These are phyloP conservation scores for Abrus precatorius DNA, from an alignment of 306 rosid genomes.

Conservation along the genomic window DNA sequence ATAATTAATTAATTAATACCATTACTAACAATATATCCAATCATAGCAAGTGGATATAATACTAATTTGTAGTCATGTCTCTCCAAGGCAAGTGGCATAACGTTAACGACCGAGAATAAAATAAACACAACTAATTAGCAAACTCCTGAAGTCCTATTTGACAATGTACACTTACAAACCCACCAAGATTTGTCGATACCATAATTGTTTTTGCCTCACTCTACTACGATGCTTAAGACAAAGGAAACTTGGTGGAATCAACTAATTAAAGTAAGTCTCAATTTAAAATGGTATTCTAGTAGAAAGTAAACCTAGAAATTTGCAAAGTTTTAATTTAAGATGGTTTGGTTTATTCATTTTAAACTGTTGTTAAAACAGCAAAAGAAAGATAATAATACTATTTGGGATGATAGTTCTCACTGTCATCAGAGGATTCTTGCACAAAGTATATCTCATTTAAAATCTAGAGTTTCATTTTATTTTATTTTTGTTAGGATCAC, in stretches of 20 bases:
- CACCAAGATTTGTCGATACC: background rate
- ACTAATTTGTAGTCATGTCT: background rate
- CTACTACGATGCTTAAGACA: slow-evolving; percentile 35
- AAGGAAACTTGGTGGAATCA: slow-evolving; percentile 45
- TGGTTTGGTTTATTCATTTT: slow-evolving; percentile 15
- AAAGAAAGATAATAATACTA: background rate
- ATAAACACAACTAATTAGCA: slow-evolving; percentile 6
- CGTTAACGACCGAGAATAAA: background rate
- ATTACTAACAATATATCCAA: background rate
- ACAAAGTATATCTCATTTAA: background rate
- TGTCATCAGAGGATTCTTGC: too few species aligned
- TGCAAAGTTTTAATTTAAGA: slow-evolving; percentile 19
- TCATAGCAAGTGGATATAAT: background rate
- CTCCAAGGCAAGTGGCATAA: slow-evolving; percentile 2
- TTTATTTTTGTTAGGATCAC: too few species aligned
- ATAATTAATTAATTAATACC: background rate
- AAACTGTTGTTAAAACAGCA: background rate
- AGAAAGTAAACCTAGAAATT: slow-evolving; percentile 36
- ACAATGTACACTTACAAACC: slow-evolving; percentile 4
- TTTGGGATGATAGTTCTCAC: background rate
- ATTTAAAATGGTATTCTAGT: slow-evolving; percentile 11
- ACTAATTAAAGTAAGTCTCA: slow-evolving; percentile 28
- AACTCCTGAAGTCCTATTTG: slow-evolving; percentile 12
- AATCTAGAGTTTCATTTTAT: too few species aligned
- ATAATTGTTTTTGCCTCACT: slow-evolving; percentile 17